A percentile compares a stretch with the other conserved stretches of the same genome.
phyloP scores from a whole-genome alignment of 164 flowering plant genomes.

The Vitis labrusca region DNA sequence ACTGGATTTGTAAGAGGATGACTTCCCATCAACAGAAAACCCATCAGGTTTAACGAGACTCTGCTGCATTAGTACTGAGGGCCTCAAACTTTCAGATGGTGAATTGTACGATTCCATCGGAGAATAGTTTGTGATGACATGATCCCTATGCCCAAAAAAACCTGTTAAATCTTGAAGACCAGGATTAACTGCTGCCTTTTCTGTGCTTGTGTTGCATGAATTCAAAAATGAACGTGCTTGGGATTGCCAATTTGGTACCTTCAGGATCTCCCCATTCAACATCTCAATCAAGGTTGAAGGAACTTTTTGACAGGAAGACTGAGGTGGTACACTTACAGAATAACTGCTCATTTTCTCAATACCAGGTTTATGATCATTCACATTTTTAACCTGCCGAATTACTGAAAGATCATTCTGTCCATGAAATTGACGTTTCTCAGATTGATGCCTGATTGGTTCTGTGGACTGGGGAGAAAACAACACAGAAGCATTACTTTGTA shows the following conservation, averaged over 20 bases:
- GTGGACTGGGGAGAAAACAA: slow-evolving; percentile 4
- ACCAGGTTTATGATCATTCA: slow-evolving; percentile 1
- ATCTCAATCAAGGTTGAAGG: background rate
- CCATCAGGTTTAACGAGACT: background rate
- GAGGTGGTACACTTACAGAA: slow-evolving; percentile 1
- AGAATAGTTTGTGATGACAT: background rate
- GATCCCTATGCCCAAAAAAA: slow-evolving; percentile 1
- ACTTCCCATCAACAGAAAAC: slow-evolving; percentile 4
- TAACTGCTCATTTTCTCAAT: slow-evolving; percentile 6
- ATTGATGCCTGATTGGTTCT: slow-evolving; percentile 13
- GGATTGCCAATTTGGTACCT: slow-evolving; percentile 1
- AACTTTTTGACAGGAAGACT: slow-evolving; percentile 9
- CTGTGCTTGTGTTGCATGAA: slow-evolving; percentile 5
- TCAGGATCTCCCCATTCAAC: slow-evolving; percentile 1
- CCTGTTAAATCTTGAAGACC: slow-evolving; percentile 5
- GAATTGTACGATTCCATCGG: background rate
- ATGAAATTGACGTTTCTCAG: slow-evolving; percentile 12
- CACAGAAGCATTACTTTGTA: slow-evolving; percentile 8
- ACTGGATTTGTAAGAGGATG: slow-evolving; percentile 3
- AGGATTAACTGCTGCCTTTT: slow-evolving; percentile 10
- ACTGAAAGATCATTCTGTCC: background rate
- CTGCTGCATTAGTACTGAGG: slow-evolving; percentile 10
- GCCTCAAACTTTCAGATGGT: slow-evolving; percentile 9
- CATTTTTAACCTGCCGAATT: slow-evolving; percentile 12
- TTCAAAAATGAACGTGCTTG: background rate